A percentile compares a stretch with the other conserved stretches of the same genome.
Evolutionary conservation across 805 yeast species (phyloP).

Genomic region (Wickerhamiella qilinensis): DNA sequence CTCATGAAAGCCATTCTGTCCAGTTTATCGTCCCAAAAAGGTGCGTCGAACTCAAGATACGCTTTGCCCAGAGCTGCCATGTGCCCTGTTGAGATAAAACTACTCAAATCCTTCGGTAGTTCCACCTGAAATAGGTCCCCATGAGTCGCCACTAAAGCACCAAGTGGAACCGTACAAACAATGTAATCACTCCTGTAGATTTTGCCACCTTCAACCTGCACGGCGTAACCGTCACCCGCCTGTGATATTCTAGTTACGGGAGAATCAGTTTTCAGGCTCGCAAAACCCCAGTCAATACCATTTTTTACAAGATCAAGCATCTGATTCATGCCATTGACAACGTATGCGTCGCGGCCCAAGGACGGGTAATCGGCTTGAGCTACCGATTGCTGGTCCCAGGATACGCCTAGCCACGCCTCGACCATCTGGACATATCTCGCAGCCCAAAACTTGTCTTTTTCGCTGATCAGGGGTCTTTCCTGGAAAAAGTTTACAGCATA

Average conservation of each 20-base stretch:
- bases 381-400: conserved; percentile 48
- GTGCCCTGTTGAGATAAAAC: conserved; percentile 32
- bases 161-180: conserved; percentile 66
- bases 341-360: conserved; percentile 65
- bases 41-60: conserved; percentile 43
- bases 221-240: conserved; percentile 4
- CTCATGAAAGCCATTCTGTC: conserved; percentile 36
- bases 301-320: conserved; percentile 31
- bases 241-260: conserved; percentile 29
- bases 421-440: conserved; percentile 39
- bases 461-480: conserved; percentile 16
- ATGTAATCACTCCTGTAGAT: conserved; percentile 33
- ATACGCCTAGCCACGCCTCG: conserved; percentile 72
- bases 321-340: conserved; percentile 39
- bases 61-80: conserved; percentile 64
- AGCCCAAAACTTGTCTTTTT: conserved; percentile 32
- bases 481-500: conserved; percentile 32
- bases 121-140: conserved; percentile 24
- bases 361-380: conserved; percentile 39
- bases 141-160: conserved; percentile 34
- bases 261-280: conserved; percentile 26
- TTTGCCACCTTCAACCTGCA: background rate
- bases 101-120: conserved; percentile 27
- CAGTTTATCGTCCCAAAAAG: conserved; percentile 40
- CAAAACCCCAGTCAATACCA: conserved; percentile 22